Evolutionary conservation across 768 basidiomycete species (phyloP).

Genomic region (Lyophyllum decastes): DNA sequence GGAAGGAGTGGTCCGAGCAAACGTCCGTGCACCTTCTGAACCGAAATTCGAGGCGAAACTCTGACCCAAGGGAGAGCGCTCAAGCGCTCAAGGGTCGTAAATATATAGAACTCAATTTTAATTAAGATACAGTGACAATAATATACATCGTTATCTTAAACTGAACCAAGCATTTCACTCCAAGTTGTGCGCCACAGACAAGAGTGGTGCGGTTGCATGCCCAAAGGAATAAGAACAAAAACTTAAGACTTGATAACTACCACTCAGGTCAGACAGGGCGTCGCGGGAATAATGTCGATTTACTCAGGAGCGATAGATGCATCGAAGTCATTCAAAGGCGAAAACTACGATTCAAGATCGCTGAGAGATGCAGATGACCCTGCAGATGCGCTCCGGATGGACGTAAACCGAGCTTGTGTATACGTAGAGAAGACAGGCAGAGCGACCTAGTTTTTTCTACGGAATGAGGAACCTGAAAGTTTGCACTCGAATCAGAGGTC

Average conservation of each 20-base stretch:
- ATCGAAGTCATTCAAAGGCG: constrained; percentile 2
- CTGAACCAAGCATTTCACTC: no score
- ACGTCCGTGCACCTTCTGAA: constrained; percentile 43
- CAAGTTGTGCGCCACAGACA: no score
- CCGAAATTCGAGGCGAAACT: constrained; percentile 34
- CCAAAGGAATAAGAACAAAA: background rate
- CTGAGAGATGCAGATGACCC: constrained; percentile 9
- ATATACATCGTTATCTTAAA: background rate
- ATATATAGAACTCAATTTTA: background rate
- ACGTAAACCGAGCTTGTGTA: constrained; percentile 8
- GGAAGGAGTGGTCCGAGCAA: constrained; percentile 75
- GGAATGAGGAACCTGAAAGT: constrained; percentile 88
- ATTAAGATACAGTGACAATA: background rate
- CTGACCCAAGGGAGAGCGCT: constrained; percentile 22
- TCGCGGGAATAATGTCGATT: background rate
- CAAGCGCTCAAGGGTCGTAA: background rate
- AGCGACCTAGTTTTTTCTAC: constrained; percentile 80
- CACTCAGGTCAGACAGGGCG: background rate
- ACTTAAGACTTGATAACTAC: background rate
- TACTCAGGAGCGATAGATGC: constrained; percentile 1
- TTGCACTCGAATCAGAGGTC: constrained; percentile 7
- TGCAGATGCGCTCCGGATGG: constrained; percentile 3
- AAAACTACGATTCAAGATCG: constrained; percentile 11
- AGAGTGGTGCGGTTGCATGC: no score
- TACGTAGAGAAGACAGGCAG: constrained; percentile 21